These are phyloP conservation scores for Prunus persica DNA, from an alignment of 306 rosid species.

Conservation along the genomic window DNA sequence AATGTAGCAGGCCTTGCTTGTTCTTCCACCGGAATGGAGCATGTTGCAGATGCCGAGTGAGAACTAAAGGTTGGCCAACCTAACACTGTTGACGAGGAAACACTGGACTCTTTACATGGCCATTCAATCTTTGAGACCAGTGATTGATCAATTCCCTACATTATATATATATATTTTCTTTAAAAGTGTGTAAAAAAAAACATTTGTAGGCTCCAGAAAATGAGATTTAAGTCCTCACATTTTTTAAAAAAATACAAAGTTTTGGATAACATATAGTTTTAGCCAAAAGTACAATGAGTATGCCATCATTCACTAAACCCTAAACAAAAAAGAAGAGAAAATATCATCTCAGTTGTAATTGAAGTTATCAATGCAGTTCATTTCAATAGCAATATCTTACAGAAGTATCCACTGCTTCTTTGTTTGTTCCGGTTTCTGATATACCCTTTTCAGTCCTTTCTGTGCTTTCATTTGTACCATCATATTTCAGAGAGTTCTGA, in stretches of 20 bases:
- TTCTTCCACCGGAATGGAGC: slow-evolving; percentile 11
- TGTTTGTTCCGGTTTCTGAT: not conserved
- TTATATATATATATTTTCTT: not conserved
- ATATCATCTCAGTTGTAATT: not conserved
- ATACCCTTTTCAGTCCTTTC: not conserved
- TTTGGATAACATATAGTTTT: not conserved
- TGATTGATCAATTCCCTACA: slow-evolving; percentile 2
- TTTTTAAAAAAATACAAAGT: not conserved
- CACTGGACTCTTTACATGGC: slow-evolving; percentile 17
- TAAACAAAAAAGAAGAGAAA: not conserved
- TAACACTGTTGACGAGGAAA: not conserved
- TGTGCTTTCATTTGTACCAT: not conserved
- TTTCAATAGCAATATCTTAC: not conserved
- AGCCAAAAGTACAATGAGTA: not conserved
- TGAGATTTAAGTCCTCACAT: not conserved
- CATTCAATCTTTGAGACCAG: slow-evolving; percentile 3
- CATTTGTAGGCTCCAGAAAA: not conserved
- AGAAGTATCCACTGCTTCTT: not conserved
- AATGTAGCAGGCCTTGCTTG: slow-evolving; percentile 5
- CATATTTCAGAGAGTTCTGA: not conserved
- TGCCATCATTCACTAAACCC: not conserved
- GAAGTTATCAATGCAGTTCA: not conserved
- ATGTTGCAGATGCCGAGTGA: not conserved
- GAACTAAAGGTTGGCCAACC: slow-evolving; percentile 8
- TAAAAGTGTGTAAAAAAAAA: not conserved